Percentiles rank a stretch among this genome's conserved stretches.
Evolutionary conservation across 768 basidiomycete species (phyloP).

Genomic region (Lentinula guzmanii): DNA sequence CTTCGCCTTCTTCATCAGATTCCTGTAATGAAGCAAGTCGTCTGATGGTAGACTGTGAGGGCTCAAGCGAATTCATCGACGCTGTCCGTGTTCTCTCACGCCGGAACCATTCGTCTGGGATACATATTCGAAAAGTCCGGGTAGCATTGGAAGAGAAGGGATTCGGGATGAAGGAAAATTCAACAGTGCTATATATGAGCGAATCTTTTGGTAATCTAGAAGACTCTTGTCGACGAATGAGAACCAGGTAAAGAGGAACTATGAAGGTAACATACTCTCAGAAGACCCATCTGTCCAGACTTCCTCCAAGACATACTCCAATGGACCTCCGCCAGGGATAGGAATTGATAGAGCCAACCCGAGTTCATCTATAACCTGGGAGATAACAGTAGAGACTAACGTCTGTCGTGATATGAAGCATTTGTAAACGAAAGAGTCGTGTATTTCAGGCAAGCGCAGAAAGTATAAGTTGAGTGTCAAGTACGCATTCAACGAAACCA

Average conservation of each 20-base stretch:
- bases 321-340: conserved; percentile 56
- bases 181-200: conserved; percentile 35
- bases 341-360: conserved; percentile 64
- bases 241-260: conserved; percentile 6
- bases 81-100: conserved; percentile 53
- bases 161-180: conserved; percentile 32
- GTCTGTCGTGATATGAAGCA: conserved; percentile 56
- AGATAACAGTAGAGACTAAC: conserved; percentile 50
- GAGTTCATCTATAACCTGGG: conserved; percentile 51
- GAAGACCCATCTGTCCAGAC: conserved; percentile 46
- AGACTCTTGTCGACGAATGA: conserved; percentile 26
- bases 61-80: conserved; percentile 38
- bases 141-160: conserved; percentile 32
- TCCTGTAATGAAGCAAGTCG: conserved; percentile 45
- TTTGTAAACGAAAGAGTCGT: conserved; percentile 65
- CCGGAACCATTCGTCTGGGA: conserved; percentile 79
- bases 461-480: conserved; percentile 52
- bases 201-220: conserved; percentile 39
- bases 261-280: conserved; percentile 40
- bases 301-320: conserved; percentile 76
- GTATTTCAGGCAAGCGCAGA: conserved; percentile 68
- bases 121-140: conserved; percentile 54
- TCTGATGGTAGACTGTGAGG: conserved; percentile 46
- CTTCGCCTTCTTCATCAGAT: conserved; percentile 34
- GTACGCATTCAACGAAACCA: conserved; percentile 64